Conservation (phyloP, 208 protist genomes). For the Tetramitus jugosus region DNA sequence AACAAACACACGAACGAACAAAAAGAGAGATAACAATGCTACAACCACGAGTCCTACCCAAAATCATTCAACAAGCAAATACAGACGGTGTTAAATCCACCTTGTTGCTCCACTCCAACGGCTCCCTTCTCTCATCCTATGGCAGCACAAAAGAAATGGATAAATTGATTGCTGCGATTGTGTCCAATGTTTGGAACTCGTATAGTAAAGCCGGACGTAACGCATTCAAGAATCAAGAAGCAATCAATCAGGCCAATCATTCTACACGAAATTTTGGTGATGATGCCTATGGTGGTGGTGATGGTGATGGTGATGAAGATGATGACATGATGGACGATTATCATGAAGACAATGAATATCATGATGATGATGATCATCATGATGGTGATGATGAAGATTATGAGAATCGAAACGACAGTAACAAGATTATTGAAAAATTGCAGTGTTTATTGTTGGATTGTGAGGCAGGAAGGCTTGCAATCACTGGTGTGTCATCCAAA, state of each 20-base stretch:
- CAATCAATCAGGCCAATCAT: not conserved
- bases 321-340: too few relatives aligned
- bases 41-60: slow-evolving; percentile 2
- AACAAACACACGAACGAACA: too few relatives aligned
- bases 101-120: not conserved
- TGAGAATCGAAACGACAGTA: too few relatives aligned
- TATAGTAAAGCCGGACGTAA: not conserved
- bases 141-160: not conserved
- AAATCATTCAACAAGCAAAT: slow-evolving; percentile 4
- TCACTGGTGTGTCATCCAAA: not conserved
- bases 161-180: slow-evolving; percentile 18
- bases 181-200: not conserved
- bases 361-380: too few relatives aligned
- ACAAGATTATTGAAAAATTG: not conserved
- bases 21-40: too few relatives aligned
- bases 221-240: not conserved
- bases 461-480: not conserved
- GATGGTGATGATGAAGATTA: too few relatives aligned
- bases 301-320: not conserved
- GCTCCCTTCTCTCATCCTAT: not conserved
- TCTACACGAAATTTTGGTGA: not conserved
- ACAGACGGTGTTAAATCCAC: slow-evolving; percentile 13
- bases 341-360: too few relatives aligned
- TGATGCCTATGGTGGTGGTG: not conserved
- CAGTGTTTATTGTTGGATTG: not conserved